Evolutionary conservation across 129 eudicot species (phyloP).

Genomic region (Helichrysum umbraculigerum): DNA sequence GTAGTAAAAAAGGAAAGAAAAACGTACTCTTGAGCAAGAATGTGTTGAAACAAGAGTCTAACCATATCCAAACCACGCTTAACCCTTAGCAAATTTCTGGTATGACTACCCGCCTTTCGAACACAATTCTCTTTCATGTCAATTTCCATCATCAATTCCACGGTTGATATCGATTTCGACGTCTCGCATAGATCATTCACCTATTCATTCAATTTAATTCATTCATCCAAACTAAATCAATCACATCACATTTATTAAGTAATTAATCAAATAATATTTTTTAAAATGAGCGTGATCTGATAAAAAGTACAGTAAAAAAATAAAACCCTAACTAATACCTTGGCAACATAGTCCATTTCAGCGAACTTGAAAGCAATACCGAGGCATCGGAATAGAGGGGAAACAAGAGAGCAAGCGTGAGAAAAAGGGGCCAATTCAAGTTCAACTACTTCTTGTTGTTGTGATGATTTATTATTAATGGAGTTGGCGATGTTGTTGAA

Average conservation of each 20-base stretch:
- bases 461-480: slow-evolving; percentile 26
- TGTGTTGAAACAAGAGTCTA: slow-evolving; percentile 76
- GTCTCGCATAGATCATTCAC: slow-evolving; percentile 82
- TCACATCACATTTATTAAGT: no score
- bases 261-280: no score
- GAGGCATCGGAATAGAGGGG: slow-evolving; percentile 86
- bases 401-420: slow-evolving; percentile 78
- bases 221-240: no score
- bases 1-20: slow-evolving; percentile 10
- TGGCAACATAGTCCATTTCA: slow-evolving; percentile 88
- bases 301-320: no score
- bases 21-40: slow-evolving; percentile 66
- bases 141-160: slow-evolving; percentile 60
- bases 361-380: slow-evolving; percentile 97
- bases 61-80: slow-evolving; percentile 97
- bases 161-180: slow-evolving; percentile 54
- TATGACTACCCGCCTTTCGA: slow-evolving; percentile 77
- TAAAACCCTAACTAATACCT: slow-evolving; percentile 36
- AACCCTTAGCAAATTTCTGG: slow-evolving; percentile 86
- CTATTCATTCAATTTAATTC: slow-evolving; percentile 26
- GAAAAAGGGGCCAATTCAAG: slow-evolving; percentile 56
- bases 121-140: slow-evolving; percentile 68
- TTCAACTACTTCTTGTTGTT: background rate
- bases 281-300: background rate
- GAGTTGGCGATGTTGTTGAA: slow-evolving; percentile 50